phyloP scores from a whole-genome alignment of 768 basidiomycete species.

The Boletus fagicola region DNA sequence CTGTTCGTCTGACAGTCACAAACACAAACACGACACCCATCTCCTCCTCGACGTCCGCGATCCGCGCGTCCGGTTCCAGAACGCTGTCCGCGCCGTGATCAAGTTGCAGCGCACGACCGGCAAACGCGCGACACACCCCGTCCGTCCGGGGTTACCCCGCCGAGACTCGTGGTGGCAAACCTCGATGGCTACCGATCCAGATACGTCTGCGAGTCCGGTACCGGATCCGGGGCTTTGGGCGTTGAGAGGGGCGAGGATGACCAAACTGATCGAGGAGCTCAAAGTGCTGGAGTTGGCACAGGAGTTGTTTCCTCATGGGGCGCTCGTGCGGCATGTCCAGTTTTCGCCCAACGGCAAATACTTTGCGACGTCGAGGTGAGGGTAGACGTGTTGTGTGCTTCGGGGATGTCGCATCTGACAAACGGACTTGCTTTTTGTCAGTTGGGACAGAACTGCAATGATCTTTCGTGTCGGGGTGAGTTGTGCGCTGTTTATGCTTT shows the following conservation, averaged over 20 bases:
- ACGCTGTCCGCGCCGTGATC: slow-evolving; percentile 43
- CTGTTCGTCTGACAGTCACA: not conserved
- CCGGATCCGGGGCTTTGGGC: slow-evolving; percentile 21
- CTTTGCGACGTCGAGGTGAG: slow-evolving; percentile 52
- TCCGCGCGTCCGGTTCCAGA: slow-evolving; percentile 37
- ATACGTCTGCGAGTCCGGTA: slow-evolving; percentile 14
- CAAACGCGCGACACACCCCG: slow-evolving; percentile 20
- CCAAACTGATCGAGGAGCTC: slow-evolving; percentile 40
- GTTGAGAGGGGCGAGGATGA: slow-evolving; percentile 39
- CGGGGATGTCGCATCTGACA: not conserved
- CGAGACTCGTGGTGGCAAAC: slow-evolving; percentile 31
- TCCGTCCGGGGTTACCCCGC: slow-evolving; percentile 25
- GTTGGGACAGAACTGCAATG: slow-evolving; percentile 50
- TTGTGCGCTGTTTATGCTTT: not conserved
- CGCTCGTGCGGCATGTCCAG: slow-evolving; percentile 52
- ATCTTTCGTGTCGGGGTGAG: slow-evolving; percentile 47
- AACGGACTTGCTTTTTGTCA: slow-evolving; percentile 8
- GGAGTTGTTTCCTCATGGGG: slow-evolving; percentile 42
- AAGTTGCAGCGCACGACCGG: slow-evolving; percentile 36
- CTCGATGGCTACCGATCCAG: not conserved
- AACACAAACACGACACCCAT: slow-evolving; percentile 15
- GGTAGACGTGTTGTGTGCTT: not conserved
- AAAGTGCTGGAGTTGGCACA: slow-evolving; percentile 38
- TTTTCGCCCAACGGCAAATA: slow-evolving; percentile 57
- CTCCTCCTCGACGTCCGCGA: slow-evolving; percentile 22